Percentiles rank a stretch among this genome's conserved stretches.
These are phyloP conservation scores for Calonectria pauciramosa DNA, from an alignment of 2,329 filamentous ascomycete genomes.

Conservation along the genomic window DNA sequence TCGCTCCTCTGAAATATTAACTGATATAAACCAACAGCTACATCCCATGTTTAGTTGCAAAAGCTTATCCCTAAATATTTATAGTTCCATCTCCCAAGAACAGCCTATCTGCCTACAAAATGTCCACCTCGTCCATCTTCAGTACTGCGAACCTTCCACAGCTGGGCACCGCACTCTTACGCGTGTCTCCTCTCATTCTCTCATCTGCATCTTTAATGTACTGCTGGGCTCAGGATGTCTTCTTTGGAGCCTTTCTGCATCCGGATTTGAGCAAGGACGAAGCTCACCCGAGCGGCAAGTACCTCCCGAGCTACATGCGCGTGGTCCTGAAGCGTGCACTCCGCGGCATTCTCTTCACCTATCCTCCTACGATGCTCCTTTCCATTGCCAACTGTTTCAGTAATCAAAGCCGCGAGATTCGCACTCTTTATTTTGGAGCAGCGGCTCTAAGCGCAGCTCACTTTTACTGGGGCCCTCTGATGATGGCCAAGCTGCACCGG, in stretches of 20 bases:
- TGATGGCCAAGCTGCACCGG: neutral
- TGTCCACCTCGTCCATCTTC: neutral
- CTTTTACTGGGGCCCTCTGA: neutral
- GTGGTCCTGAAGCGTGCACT: neutral
- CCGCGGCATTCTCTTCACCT: neutral
- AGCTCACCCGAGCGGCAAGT: neutral
- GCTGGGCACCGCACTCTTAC: neutral
- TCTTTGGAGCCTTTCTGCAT: neutral
- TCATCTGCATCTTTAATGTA: neutral
- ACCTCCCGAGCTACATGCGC: neutral
- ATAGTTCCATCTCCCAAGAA: neutral
- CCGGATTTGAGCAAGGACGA: neutral
- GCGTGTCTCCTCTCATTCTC: neutral
- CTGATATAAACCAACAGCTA: too few relatives aligned
- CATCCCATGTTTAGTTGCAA: too few relatives aligned
- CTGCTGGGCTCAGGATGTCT: neutral
- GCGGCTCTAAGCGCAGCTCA: neutral
- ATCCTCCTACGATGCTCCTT: neutral
- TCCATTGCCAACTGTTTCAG: neutral
- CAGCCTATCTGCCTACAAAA: neutral
- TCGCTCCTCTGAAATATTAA: too few relatives aligned
- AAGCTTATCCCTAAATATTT: too few relatives aligned
- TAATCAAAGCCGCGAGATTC: neutral
- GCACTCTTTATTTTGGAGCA: neutral
- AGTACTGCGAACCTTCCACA: neutral